Base-by-base conservation (phyloP, 768 basidiomycete species). In the Termitomyces sp. region DNA sequence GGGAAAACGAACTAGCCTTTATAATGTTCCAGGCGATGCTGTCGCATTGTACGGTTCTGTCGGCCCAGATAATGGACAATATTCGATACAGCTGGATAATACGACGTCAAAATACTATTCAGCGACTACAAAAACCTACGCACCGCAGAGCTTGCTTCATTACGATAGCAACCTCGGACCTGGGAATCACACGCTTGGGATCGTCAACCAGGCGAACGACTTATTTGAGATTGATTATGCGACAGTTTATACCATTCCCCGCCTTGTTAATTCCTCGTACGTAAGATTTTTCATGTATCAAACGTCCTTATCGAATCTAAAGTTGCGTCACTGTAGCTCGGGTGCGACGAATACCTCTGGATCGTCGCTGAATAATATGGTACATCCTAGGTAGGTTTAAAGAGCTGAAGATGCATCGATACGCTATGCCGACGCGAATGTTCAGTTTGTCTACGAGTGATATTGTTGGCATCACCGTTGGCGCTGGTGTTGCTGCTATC, bases 21-120 rank as follows among this genome's bases (percentile, higher is more conserved):
- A 30, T 22, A 8, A 35, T 14, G 3, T 6, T 40, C 6, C 50
- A 61, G 60, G 56, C 9, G 48, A 54, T 30, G 60, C 57, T 7
- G 49, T 61, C 10, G 53, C 53, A 9, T n/a, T 61, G 20, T 61
- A 32, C 20, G 60, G 60, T 28, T 54, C 60, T 12, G 47, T 61
- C 2, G 56, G 60, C 6, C 57, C 60, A 3, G 18, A 51, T n/a
- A 50, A 61, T 24, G 57, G 53, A 14, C n/a, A 42, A 14, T 61
- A 55, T 54, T 46, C 57, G 6, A 53, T 54, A 12, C 60, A 44
- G 20, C 18, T 57, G 12, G 56, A 57, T 24, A 18, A 57, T 24
- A 20, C 18, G 32, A 20, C n/a, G 13, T 12, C 49, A 30, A 30
- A 33, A 18, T 35, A 8, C 20, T 51, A 44, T 44, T 44, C 38